Percentiles rank a stretch among this genome's conserved stretches.
Conservation (phyloP, 805 yeast genomes). For the Candida stauntonica region DNA sequence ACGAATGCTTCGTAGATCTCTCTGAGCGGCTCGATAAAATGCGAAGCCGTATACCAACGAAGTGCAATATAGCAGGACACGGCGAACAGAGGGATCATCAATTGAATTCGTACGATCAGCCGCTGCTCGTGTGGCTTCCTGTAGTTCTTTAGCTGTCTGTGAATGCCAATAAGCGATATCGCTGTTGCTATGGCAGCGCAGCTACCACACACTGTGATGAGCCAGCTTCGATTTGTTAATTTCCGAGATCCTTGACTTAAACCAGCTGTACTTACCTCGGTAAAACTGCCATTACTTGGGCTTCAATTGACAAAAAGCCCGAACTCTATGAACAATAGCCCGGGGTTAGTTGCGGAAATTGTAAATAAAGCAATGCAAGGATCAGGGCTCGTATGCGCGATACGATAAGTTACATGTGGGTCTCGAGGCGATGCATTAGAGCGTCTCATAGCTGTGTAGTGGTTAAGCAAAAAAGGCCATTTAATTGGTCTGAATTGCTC, state of each 20-base stretch:
- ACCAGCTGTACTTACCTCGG: slow-evolving; percentile 4
- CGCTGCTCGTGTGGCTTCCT: slow-evolving; percentile 88
- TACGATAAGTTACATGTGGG: no score
- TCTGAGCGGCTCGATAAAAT: slow-evolving; percentile 64
- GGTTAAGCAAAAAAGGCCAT: no score
- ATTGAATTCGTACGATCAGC: slow-evolving; percentile 71
- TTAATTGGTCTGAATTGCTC: no score
- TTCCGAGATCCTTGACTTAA: no score
- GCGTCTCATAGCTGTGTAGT: no score
- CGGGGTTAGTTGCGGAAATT: no score
- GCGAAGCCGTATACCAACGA: slow-evolving; percentile 39
- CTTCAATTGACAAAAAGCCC: not conserved
- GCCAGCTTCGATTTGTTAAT: slow-evolving; percentile 12
- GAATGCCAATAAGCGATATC: slow-evolving; percentile 14
- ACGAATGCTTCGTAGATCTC: slow-evolving; percentile 96
- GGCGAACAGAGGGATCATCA: slow-evolving; percentile 80
- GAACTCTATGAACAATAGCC: no score
- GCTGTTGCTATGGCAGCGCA: slow-evolving; percentile 10
- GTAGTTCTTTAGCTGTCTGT: slow-evolving; percentile 60
- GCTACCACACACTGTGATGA: slow-evolving; percentile 10
- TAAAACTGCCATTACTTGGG: slow-evolving; percentile 4
- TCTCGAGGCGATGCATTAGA: no score
- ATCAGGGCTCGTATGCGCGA: not conserved
- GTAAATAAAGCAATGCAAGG: no score
- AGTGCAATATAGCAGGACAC: slow-evolving; percentile 61